Evolutionary conservation across 768 basidiomycete genomes (phyloP).

Genomic region (Amanita muscaria): DNA sequence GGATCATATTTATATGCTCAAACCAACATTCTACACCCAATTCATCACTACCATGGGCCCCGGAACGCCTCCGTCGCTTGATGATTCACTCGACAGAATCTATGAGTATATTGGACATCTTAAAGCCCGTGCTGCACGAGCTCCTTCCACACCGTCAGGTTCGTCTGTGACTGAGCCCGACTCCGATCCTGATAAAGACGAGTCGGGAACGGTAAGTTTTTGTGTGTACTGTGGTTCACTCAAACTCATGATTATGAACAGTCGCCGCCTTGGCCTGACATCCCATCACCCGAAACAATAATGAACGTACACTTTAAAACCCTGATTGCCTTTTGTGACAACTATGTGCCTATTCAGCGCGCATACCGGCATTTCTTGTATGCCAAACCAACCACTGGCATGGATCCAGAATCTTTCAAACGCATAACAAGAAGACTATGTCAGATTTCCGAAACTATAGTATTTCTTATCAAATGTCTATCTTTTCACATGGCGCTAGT

Average conservation of each 20-base stretch:
- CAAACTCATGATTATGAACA: not conserved
- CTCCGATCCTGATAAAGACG: slow-evolving; percentile 2
- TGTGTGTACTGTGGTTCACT: not conserved
- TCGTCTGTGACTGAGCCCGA: slow-evolving; percentile 1
- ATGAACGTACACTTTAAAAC: not conserved
- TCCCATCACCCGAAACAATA: not conserved
- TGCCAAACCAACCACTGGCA: not conserved
- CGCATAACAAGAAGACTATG: not conserved
- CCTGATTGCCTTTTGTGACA: not conserved
- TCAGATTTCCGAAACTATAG: not conserved
- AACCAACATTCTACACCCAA: not conserved
- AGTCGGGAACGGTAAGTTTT: slow-evolving; percentile 2
- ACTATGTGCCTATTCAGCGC: not conserved
- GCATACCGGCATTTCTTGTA: not conserved
- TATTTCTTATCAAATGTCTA: not conserved
- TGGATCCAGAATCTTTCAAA: slow-evolving; percentile 4
- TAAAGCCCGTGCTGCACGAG: not conserved
- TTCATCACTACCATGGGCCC: not conserved
- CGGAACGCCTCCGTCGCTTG: not conserved
- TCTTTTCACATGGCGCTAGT: not conserved
- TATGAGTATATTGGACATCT: not conserved
- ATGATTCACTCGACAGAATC: not conserved
- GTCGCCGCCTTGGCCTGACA: slow-evolving; percentile 3
- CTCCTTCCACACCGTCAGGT: slow-evolving; percentile 1
- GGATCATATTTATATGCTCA: not conserved